Conservation (phyloP, 345 rosid genomes). For the Citrus unshiu region DNA sequence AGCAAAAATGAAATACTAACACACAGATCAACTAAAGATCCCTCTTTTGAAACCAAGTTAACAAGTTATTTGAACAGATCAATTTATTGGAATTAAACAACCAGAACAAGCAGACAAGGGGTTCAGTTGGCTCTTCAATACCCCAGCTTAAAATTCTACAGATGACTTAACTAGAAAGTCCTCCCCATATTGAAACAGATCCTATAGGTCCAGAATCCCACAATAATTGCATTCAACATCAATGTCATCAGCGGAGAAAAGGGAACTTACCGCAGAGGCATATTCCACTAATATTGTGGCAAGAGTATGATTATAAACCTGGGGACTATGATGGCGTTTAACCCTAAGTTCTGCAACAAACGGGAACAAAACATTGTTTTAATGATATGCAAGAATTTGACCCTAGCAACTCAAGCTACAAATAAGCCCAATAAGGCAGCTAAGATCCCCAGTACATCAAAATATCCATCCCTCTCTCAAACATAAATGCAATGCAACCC, state of each 20-base stretch:
- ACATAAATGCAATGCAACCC: not conserved
- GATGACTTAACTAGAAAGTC: not conserved
- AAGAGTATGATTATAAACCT: conserved; percentile 77
- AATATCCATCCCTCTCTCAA: not conserved
- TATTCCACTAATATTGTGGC: conserved; percentile 81
- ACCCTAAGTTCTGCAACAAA: conserved; percentile 45
- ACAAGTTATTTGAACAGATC: not conserved
- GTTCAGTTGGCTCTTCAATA: not conserved
- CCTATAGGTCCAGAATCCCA: not conserved
- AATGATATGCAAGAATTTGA: too few relatives aligned
- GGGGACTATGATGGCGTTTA: conserved; percentile 31
- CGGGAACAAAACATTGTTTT: not conserved
- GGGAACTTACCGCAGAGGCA: conserved; percentile 79
- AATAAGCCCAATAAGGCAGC: not conserved
- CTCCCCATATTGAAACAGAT: not conserved
- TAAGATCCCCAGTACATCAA: not conserved
- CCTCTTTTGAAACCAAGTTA: not conserved
- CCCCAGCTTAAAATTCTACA: not conserved
- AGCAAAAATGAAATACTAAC: not conserved
- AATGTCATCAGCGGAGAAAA: not conserved
- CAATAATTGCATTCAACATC: not conserved
- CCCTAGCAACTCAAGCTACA: not conserved
- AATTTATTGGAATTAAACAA: not conserved
- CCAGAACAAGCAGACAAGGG: not conserved
- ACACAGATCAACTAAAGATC: not conserved